Evolutionary conservation across 2,329 filamentous ascomycete species (phyloP), one percentile per base, ranked within the genome.

Genomic region (Penicillium sp.): DNA sequence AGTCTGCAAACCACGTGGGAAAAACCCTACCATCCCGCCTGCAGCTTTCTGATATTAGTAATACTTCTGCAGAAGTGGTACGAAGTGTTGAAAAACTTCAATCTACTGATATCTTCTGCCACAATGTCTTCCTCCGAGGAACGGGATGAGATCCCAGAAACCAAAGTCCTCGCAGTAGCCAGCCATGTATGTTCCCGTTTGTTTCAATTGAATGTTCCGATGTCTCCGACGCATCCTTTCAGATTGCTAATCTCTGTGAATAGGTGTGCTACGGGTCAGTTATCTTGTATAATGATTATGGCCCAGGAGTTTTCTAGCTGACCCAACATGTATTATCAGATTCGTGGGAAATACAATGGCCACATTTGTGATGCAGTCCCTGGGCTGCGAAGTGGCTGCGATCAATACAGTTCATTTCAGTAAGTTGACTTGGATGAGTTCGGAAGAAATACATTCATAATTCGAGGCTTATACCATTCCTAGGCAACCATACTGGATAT

Each of bases 321-420:
- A 48, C 16, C 33, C 30, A 35, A 8, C n/a, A 33, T 35, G 12
- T 20, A 3, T 26, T 28, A 18, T 61, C 71, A 96, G 94, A 71
- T 93, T 97, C 81, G 94, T 99, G 64, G 94, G 94, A 52, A 99
- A 99, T 73, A 96, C 93, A 67, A 96, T 99, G 80, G 92, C 92
- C 43, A 91, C 91, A 1, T 95, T 96, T 69, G 90, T 92, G 63
- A 88, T 99, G 81, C 93, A 99, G 73, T 88, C 89, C 0, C 77
- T 99, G 51, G 94, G 94, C 48, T 97, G 91, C 69, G 93, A 99
- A 67, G 93, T 97, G 6, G 89, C 91, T 8, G 90, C 91, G 2
- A 82, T 99, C 66, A 97, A 99, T 71, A 99, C 94, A 0, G 94
- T 99, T 6, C 89, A 99, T 67, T 99, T 97, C 78, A 97, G 93